Base-by-base conservation (phyloP, 768 basidiomycete genomes). In the Candolleomyces efflorescens region DNA sequence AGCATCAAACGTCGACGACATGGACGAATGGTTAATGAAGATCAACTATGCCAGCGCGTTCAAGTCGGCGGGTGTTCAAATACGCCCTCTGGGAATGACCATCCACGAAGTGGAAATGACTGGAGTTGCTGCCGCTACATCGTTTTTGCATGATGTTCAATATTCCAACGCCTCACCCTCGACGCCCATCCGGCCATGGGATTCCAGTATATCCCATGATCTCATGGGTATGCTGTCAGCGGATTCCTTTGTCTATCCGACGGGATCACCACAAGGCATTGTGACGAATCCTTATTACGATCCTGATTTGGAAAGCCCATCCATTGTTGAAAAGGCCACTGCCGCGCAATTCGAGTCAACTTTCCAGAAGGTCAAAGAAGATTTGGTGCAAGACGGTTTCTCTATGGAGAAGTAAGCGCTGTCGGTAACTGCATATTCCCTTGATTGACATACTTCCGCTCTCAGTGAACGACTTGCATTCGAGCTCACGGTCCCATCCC, bases 21-120 rank as follows among this genome's bases (percentile, higher is more conserved):
- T 92, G 75, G 89, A 94, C 64, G 83, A 87, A 61, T 99, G 97
- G 97, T 86, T 98, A 60, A 81, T 88, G 13, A 78, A 81, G 32
- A 93, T 98, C 67, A 99, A 99, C 72, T 98, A 97, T 67, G 94
- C 94, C 2, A 89, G 92, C 58, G 79, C 92, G 5, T 98, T 97
- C 82, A 94, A 89, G 73, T 85, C 92, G 1, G 80, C 86, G 15
- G 89, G 89, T 10, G 77, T 98, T 38, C 80, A 84, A 46, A 93
- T 97, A 83, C 84, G 94, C 20, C 79, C 90, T 0, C 72, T 81
- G 12, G 83, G 81, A 17, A 84, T 93, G 79, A 82, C 86, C 18
- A 77, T 79, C 48, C 80, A 78, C 63, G 89, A 87, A 63, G 82
- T 90, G 27, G 82, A 89, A 60, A 78, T 91, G 41, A 89, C 91